Evolutionary conservation across 1,139 yeast genomes (phyloP), one percentile per base, ranked within the genome.

Genomic region (Geotrichum cucujoidarum): DNA sequence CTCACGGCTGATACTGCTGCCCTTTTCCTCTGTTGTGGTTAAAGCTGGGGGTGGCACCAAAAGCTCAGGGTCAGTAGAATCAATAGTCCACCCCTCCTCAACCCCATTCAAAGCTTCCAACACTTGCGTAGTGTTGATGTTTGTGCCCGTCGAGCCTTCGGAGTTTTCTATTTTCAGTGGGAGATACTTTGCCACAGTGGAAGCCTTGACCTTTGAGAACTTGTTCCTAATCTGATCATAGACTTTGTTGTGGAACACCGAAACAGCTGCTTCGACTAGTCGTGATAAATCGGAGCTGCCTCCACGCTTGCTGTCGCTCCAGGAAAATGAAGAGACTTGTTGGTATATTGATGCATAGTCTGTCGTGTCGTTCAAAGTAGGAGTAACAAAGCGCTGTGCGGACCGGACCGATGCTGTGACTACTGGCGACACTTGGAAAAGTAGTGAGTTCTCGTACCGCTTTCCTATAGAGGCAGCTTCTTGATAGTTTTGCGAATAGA

Each of bases 231-330:
- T 22, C 27, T 37, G 42, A n/a, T 10, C 27, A 27, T 46, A 46
- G 4, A 46, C 45, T n/a, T 30, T 18, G 6, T 36, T 20, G 25
- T 46, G 49, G 25, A 46, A 40, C 22, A 30, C 39, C 14, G 29
- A 22, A 13, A 35, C 22, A 10, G 49, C 33, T 31, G 30, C 49
- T 30, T 45, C 40, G 16, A 46, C 45, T 20, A 40, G 38, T 21
- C 36, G 45, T 16, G 44, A 41, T 2, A 46, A 40, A 11, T 40
- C 49, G 14, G 14, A 17, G 20, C 49, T 41, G 13, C 49, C 49
- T 2, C 49, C 49, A n/a, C 33, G 18, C 22, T 18, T 35, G 7
- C 33, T 24, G 20, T 46, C 45, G 21, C 34, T 42, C 49, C 49
- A 46, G 14, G 39, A 21, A 37, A 33, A 46, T 32, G 34, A 17